Conservation (phyloP, 768 basidiomycete species). For the Cubamyces lactineus region DNA sequence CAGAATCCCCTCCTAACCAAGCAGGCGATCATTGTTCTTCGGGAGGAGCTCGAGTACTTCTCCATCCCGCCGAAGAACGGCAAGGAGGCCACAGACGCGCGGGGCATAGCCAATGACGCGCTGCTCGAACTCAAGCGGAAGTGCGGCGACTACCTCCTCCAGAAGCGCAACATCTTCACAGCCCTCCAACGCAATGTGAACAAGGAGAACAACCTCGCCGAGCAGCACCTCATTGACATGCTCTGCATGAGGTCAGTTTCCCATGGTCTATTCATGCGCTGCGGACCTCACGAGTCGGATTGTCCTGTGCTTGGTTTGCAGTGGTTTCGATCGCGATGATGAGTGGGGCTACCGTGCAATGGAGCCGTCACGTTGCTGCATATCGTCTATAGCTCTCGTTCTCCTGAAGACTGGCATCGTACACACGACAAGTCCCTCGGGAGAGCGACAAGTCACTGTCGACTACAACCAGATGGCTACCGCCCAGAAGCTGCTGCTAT, state of each 20-base stretch:
- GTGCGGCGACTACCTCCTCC: slow-evolving; percentile 87
- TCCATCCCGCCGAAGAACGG: slow-evolving; percentile 83
- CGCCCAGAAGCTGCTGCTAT: slow-evolving; percentile 93
- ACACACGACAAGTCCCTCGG: slow-evolving; percentile 57
- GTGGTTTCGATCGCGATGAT: slow-evolving; percentile 97
- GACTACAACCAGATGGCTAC: slow-evolving; percentile 95
- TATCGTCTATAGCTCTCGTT: slow-evolving; percentile 97
- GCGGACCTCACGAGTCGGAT: neutral
- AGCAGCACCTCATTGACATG: slow-evolving; percentile 99
- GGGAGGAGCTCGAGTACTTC: slow-evolving; percentile 98
- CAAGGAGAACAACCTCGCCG: slow-evolving; percentile 98
- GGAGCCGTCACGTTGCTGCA: slow-evolving; percentile 95
- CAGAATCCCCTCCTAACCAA: slow-evolving; percentile 94
- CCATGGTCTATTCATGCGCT: neutral
- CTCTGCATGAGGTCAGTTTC: slow-evolving; percentile 92
- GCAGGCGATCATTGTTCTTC: slow-evolving; percentile 97
- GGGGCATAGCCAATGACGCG: slow-evolving; percentile 78
- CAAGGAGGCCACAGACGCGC: slow-evolving; percentile 66
- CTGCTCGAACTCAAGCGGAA: slow-evolving; percentile 82
- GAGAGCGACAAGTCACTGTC: slow-evolving; percentile 74
- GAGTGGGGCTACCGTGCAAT: slow-evolving; percentile 97
- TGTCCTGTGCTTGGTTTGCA: slow-evolving; percentile 33
- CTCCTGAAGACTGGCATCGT: slow-evolving; percentile 95
- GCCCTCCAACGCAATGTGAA: slow-evolving; percentile 98
- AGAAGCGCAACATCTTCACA: slow-evolving; percentile 92